Evolutionary conservation across 192 early-diverging fungal species (phyloP).

Genomic region (Anaeromyces robustus): DNA sequence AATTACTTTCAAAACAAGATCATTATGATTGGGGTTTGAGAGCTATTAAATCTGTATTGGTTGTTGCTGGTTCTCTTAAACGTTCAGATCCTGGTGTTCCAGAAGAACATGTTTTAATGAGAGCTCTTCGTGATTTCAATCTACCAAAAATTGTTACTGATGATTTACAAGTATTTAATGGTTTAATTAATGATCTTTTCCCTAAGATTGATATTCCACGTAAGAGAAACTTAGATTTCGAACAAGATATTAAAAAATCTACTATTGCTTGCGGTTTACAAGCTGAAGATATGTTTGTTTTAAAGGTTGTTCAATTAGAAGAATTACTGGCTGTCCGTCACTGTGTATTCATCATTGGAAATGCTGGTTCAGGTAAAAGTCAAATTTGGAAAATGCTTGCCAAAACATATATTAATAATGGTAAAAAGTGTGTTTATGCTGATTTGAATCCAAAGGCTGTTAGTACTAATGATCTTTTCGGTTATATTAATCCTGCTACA

Average conservation of each 20-base stretch:
- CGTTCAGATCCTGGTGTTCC: constrained; percentile 39
- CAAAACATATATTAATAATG: constrained; percentile 37
- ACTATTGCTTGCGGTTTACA: constrained; percentile 43
- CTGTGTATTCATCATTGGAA: constrained; percentile 53
- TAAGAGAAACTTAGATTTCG: constrained; percentile 38
- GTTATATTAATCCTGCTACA: constrained; percentile 46
- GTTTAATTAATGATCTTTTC: constrained; percentile 46
- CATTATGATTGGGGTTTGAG: constrained; percentile 56
- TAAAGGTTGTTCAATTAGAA: constrained; percentile 46
- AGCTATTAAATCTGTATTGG: constrained; percentile 49
- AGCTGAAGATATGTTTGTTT: constrained; percentile 46
- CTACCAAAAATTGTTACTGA: constrained; percentile 48
- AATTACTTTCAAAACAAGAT: constrained; percentile 49
- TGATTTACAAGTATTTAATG: constrained; percentile 49
- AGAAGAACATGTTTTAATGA: constrained; percentile 48
- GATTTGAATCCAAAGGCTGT: constrained; percentile 52
- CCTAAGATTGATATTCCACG: constrained; percentile 42
- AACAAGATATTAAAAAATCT: constrained; percentile 44
- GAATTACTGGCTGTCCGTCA: constrained; percentile 47
- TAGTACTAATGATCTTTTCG: constrained; percentile 48
- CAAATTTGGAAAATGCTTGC: constrained; percentile 53
- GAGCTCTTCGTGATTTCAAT: constrained; percentile 51
- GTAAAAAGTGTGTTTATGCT: constrained; percentile 33
- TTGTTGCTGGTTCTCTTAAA: constrained; percentile 46
- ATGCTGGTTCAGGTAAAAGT: constrained; percentile 43